Evolutionary conservation across 2,329 filamentous ascomycete genomes (phyloP), one percentile per base, ranked within the genome.

Genomic region (Curvularia lunata): DNA sequence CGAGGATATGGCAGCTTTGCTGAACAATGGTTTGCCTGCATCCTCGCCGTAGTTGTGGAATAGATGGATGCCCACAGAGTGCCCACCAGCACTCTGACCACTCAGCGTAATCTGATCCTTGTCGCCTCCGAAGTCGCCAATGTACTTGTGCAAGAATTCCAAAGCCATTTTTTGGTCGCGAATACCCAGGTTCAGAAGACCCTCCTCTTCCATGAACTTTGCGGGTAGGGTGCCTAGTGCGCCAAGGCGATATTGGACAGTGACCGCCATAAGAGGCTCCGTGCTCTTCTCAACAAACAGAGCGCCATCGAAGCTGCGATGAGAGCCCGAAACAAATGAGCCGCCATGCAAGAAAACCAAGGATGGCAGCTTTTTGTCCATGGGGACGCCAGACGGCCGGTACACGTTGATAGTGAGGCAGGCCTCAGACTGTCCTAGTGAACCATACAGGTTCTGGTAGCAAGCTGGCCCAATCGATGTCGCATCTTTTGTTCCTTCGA

Each of bases 381-480:
- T 58, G 2, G 71, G 54, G 5, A 75, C 30, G 4, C 68, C 69
- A 9, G 66, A 61, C 2, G 73, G 67, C 28, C 74, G 67, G 45
- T 66, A 75, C 0, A 76, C 52, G 41, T 74, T 74, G 60, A 75
- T 59, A 10, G 65, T 73, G 23, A 76, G 65, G 55, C 74, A 76
- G 28, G 70, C 73, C 54, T 76, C 73, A n/a, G 68, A 69, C 54
- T 75, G 73, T 9, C 51, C 47, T 1, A 60, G 32, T 2, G 64
- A 56, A 13, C 58, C 53, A 18, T 12, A 84, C 64, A 58, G 74
- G 68, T 79, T 76, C 58, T 83, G 81, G 12, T 78, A 72, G 47
- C 81, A 83, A 0, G 63, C 70, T 1, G 79, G 79, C 3, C 81
- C 81, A 49, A 78, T 81, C 1, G 56, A 37, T 0, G 69, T 70